phyloP scores from a whole-genome alignment of 169 alveolate species.

The Cystoisospora suis region DNA sequence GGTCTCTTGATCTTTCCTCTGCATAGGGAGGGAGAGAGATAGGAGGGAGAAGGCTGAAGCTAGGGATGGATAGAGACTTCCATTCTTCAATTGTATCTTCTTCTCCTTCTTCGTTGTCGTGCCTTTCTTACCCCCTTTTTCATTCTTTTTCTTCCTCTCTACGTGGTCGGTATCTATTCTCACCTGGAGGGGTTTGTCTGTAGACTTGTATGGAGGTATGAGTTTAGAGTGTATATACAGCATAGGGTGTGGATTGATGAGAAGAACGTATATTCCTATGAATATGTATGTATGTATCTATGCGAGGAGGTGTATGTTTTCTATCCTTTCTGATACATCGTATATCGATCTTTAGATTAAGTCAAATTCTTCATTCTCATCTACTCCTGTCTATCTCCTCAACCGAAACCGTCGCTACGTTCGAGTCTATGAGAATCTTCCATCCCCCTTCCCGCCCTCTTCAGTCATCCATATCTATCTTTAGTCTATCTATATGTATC shows the following conservation, averaged over 20 bases:
- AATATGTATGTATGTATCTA: not conserved
- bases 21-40: not conserved
- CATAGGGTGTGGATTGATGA: not conserved
- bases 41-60: not conserved
- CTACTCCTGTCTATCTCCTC: not conserved
- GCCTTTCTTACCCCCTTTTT: not conserved
- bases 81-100: not conserved
- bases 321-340: too few species aligned
- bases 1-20: not conserved
- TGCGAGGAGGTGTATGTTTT: not conserved
- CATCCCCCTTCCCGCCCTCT: not conserved
- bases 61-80: not conserved
- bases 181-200: not conserved
- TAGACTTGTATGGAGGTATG: not conserved
- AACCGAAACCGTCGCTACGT: not conserved
- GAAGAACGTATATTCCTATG: not conserved
- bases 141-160: not conserved
- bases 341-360: not conserved
- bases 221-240: not conserved
- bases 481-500: not conserved
- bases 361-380: too few species aligned
- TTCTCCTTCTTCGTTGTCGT: slow-evolving; percentile 18
- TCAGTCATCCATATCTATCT: not conserved
- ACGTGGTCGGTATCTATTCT: not conserved
- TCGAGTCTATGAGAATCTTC: not conserved